Base-by-base conservation (phyloP, 768 basidiomycete genomes). In the Lactifluus volemus region DNA sequence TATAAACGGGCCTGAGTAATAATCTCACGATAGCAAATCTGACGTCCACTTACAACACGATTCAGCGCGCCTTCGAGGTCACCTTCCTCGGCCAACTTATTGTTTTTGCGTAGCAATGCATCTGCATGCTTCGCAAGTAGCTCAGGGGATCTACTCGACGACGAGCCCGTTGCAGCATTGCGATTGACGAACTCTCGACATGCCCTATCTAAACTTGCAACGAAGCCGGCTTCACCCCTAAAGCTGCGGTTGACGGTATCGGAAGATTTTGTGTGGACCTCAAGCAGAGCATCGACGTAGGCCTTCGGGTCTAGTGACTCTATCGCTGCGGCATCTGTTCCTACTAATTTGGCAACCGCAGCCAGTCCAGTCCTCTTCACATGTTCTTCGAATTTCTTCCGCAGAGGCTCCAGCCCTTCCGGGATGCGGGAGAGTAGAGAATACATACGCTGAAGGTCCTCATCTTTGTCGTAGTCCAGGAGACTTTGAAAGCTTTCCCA, bases 361-460 rank as follows among this genome's bases (percentile, higher is more conserved):
- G 83, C 81, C 60, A 91, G 72, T 32, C 96, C 96, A 14, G 90
- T 84, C 68, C 84, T 83, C 81, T 96, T 97, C 70, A 98, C 96
- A 72, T 97, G 94, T 66, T 89, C 87, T 75, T 95, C 95, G 69
- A 98, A 99, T 69, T 84, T 87, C 78, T 89, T 89, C 68, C 92
- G 82, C 56, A 98, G 74, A 0, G 93, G 94, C 67, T 96, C 92
- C 59, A 98, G 77, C 6, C 95, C 96, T 67, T 92, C 86, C 17
- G 85, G 84, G 61, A 98, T 95, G 38, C 95, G 88, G 12, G 89
- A 86, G 25, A 98, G 78, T n/a, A 98, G 78, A 9, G 86, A 79
- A 74, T 97, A 98, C 92, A 98, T 97, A 47, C 95, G 82, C 67
- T 92, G 92, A 47, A 99, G 78, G 69, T 98, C 96, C 72, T 94